Evolutionary conservation across 1,139 yeast genomes (phyloP).

Genomic region (Hyphopichia burtonii): DNA sequence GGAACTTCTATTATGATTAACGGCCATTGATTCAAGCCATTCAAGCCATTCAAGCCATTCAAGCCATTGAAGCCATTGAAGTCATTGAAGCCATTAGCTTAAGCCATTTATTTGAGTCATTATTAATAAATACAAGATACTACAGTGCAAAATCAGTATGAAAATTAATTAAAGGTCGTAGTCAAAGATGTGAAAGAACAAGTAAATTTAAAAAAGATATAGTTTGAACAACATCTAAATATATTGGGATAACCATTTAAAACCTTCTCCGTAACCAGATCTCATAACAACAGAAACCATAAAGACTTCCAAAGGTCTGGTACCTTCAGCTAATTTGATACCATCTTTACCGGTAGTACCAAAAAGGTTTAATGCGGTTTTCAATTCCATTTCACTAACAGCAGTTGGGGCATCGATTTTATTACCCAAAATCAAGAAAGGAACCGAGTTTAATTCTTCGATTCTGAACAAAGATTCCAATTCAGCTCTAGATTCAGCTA

Average conservation of each 20-base stretch:
- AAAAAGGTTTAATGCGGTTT: conserved; percentile 84
- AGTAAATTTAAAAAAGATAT: too few relatives aligned
- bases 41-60: too few relatives aligned
- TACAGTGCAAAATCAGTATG: too few relatives aligned
- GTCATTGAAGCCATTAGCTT: too few relatives aligned
- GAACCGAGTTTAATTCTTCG: conserved; percentile 86
- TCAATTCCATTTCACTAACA: conserved; percentile 91
- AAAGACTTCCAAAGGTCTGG: conserved; percentile 91
- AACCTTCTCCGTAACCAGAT: conserved; percentile 94
- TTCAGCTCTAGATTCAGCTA: conserved; percentile 92
- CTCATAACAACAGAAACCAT: conserved; percentile 98
- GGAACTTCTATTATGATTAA: too few relatives aligned
- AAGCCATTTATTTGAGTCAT: too few relatives aligned
- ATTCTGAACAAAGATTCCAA: conserved; percentile 88
- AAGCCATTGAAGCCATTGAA: too few relatives aligned
- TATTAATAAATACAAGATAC: too few relatives aligned
- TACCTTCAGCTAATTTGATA: conserved; percentile 68
- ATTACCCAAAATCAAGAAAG: conserved; percentile 92
- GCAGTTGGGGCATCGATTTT: conserved; percentile 94
- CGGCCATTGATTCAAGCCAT: too few relatives aligned
- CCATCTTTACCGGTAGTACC: conserved; percentile 82
- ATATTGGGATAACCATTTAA: conserved; percentile 94
- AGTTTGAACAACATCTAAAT: conserved; percentile 52
- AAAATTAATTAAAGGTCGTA: too few relatives aligned
- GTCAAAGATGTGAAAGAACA: neutral